Evolutionary conservation across 179 eudicot genomes (phyloP).

Genomic region (Silene noctiflora): DNA sequence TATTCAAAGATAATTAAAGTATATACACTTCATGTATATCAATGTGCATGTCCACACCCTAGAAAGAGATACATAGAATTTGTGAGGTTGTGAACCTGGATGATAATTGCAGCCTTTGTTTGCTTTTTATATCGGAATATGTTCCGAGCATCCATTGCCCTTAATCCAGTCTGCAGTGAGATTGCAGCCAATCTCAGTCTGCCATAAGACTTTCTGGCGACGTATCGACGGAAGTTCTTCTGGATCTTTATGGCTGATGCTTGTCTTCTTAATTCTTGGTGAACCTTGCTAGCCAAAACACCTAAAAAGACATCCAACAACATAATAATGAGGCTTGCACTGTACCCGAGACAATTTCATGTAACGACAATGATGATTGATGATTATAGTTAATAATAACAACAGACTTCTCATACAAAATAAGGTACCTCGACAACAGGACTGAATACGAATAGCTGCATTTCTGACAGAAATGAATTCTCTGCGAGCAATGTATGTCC

Average conservation of each 20-base stretch:
- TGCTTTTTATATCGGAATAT: constrained; percentile 79
- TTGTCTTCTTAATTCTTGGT: constrained; percentile 66
- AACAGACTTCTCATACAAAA: background rate
- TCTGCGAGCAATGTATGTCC: constrained; percentile 86
- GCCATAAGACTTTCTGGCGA: constrained; percentile 53
- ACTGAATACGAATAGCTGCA: constrained; percentile 83
- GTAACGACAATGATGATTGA: background rate
- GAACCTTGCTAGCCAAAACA: constrained; percentile 72
- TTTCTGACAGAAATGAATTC: constrained; percentile 61
- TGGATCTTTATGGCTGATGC: constrained; percentile 89
- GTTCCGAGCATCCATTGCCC: constrained; percentile 88
- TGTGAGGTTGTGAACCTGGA: constrained; percentile 60
- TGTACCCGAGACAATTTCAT: background rate
- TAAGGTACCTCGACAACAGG: constrained; percentile 81
- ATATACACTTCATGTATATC: background rate
- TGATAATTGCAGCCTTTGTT: constrained; percentile 74
- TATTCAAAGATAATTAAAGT: constrained; percentile 12
- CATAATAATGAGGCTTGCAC: constrained; percentile 9
- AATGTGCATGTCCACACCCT: background rate
- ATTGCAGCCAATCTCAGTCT: constrained; percentile 53
- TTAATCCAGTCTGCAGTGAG: constrained; percentile 76
- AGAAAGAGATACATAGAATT: constrained; percentile 15
- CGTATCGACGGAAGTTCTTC: constrained; percentile 63
- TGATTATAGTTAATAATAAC: background rate
- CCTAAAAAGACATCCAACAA: constrained; percentile 37